Evolutionary conservation across 2,329 filamentous ascomycete species (phyloP).

Genomic region (Podosphaera xanthii): DNA sequence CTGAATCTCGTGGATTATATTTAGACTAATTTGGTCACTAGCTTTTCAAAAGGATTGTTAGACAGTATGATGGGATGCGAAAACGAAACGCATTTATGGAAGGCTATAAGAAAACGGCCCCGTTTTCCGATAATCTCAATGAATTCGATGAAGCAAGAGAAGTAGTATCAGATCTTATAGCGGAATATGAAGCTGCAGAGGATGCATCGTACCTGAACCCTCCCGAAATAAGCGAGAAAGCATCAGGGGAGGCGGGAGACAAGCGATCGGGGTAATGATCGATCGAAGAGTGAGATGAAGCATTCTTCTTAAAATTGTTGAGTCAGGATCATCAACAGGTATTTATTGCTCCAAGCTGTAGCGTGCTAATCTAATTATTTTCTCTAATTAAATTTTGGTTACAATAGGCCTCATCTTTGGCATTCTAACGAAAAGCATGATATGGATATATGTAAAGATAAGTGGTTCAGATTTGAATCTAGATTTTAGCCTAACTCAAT

Average conservation of each 20-base stretch:
- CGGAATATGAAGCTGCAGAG: conserved; percentile 91
- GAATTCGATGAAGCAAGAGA: conserved; percentile 91
- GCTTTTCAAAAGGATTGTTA: conserved; percentile 82
- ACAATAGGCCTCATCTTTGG: no score
- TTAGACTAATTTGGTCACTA: conserved; percentile 15
- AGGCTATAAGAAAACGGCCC: conserved; percentile 83
- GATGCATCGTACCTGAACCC: conserved; percentile 73
- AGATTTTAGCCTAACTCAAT: no score
- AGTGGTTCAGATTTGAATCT: no score
- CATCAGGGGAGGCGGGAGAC: conserved; percentile 12
- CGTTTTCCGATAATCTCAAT: conserved; percentile 72
- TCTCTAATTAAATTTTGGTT: no score
- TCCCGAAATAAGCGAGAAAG: conserved; percentile 10
- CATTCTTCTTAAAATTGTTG: no score
- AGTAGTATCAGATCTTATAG: conserved; percentile 75
- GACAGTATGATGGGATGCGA: conserved; percentile 79
- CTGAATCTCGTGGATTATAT: background rate
- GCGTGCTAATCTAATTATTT: no score
- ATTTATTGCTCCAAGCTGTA: no score
- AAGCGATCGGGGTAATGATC: conserved; percentile 9
- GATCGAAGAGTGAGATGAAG: background rate
- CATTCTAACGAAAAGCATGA: no score
- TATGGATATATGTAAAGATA: no score
- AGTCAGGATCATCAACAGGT: no score
- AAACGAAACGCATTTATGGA: conserved; percentile 96